Conservation (phyloP, 1,284 basidiomycete genomes). For the Ustilago nuda region DNA sequence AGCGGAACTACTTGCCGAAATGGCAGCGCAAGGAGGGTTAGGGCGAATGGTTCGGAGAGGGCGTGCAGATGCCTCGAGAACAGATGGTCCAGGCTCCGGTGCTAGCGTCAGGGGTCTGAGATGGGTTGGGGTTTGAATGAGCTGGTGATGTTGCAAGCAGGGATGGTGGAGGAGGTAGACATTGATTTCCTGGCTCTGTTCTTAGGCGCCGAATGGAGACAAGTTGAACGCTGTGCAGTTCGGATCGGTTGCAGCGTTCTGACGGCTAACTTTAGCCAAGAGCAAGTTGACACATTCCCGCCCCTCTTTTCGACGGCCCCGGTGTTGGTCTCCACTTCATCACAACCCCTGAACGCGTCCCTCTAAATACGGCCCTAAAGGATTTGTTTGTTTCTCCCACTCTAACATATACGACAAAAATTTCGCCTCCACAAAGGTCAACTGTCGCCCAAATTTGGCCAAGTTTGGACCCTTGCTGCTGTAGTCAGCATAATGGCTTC, state of each 20-base stretch:
- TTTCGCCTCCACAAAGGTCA: too few species aligned
- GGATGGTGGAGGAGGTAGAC: neutral
- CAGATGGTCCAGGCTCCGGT: neutral
- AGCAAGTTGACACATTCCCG: too few species aligned
- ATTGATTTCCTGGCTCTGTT: neutral
- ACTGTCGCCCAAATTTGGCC: too few species aligned
- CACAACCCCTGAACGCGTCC: slow-evolving; percentile 23
- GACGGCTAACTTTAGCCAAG: neutral
- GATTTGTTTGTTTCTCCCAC: too few species aligned
- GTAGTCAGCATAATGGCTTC: neutral
- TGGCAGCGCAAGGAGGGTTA: too few species aligned
- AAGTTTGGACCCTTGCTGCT: neutral
- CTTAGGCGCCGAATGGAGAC: slow-evolving; percentile 7
- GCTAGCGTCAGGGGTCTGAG: neutral
- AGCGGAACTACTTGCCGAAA: too few species aligned
- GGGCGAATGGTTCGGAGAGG: too few species aligned
- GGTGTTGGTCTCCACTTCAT: slow-evolving; percentile 34
- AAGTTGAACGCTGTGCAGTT: slow-evolving; percentile 7
- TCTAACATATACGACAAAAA: too few species aligned
- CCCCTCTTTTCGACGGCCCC: neutral
- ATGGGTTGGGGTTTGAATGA: neutral
- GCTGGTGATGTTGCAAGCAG: neutral
- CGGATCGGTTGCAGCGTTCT: neutral
- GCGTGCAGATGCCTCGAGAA: neutral
- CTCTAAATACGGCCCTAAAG: too few species aligned